phyloP scores from a whole-genome alignment of 352 stramenopile genomes.

The Globisporangium camurandrum region DNA sequence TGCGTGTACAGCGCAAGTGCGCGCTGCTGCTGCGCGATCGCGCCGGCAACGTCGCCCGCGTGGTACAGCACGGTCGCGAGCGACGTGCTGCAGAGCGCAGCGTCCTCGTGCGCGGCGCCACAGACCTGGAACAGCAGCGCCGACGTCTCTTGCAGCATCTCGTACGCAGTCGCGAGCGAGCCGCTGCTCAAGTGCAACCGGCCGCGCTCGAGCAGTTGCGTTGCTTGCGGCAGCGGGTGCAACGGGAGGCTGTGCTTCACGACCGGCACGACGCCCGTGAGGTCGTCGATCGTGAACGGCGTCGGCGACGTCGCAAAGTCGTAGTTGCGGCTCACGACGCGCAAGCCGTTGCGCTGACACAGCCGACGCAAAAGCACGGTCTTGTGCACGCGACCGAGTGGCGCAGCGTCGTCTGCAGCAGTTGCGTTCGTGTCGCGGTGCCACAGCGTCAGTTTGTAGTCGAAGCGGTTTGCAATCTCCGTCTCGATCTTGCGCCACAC shows the following conservation, averaged over 20 bases:
- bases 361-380: constrained; percentile 86
- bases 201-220: constrained; percentile 84
- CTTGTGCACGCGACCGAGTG: constrained; percentile 59
- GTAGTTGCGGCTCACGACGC: constrained; percentile 87
- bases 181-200: constrained; percentile 75
- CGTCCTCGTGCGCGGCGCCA: constrained; percentile 89
- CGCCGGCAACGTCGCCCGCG: constrained; percentile 81
- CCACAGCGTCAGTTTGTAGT: constrained; percentile 75
- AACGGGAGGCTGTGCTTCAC: constrained; percentile 89
- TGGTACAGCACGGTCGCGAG: constrained; percentile 91
- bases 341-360: constrained; percentile 90
- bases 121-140: constrained; percentile 91
- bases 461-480: constrained; percentile 70
- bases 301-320: constrained; percentile 56
- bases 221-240: constrained; percentile 68
- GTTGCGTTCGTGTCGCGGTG: constrained; percentile 8
- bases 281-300: constrained; percentile 87
- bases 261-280: constrained; percentile 90
- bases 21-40: constrained; percentile 86
- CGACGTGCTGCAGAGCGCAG: constrained; percentile 88
- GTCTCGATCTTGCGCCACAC: constrained; percentile 55
- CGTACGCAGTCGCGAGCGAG: constrained; percentile 70
- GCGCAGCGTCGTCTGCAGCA: constrained; percentile 14
- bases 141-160: constrained; percentile 87
- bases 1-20: constrained; percentile 90